These are phyloP conservation scores for Sechiopsis laciniata DNA, from an alignment of 306 rosid genomes.

Conservation along the genomic window DNA sequence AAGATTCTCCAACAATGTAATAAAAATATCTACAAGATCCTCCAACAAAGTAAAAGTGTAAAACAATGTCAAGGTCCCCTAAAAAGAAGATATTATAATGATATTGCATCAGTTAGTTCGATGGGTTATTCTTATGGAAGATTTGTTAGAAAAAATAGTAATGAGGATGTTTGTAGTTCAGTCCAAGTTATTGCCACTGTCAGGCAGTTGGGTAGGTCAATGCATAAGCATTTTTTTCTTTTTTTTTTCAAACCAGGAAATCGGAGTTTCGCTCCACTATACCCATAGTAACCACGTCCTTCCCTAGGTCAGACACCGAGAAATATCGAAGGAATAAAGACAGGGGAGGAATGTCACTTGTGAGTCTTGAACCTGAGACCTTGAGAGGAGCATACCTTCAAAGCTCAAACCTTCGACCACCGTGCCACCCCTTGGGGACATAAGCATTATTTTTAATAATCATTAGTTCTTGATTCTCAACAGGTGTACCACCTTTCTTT, in stretches of 20 bases:
- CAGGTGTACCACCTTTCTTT: not conserved
- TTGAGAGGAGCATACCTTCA: too few species aligned
- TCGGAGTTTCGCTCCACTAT: too few species aligned
- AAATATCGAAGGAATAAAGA: too few species aligned
- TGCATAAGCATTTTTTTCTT: too few species aligned
- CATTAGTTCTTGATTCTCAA: not conserved
- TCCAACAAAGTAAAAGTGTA: not conserved
- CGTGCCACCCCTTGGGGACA: too few species aligned
- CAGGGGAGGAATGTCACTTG: too few species aligned
- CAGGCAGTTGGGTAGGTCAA: not conserved
- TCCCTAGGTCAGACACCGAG: too few species aligned
- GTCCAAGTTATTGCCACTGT: not conserved
- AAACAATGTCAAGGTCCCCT: not conserved
- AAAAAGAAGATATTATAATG: not conserved
- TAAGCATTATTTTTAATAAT: not conserved
- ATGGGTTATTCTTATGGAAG: not conserved
- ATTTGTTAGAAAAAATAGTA: not conserved
- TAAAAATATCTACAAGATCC: too few species aligned
- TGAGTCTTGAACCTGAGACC: too few species aligned
- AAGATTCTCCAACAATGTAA: not conserved
- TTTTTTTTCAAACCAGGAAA: too few species aligned
- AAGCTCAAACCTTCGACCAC: too few species aligned
- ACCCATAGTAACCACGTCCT: too few species aligned
- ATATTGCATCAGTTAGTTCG: not conserved
- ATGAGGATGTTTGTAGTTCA: not conserved